These are phyloP conservation scores for Stephania yunnanensis DNA, from an alignment of 164 flowering plant species.

Conservation along the genomic window DNA sequence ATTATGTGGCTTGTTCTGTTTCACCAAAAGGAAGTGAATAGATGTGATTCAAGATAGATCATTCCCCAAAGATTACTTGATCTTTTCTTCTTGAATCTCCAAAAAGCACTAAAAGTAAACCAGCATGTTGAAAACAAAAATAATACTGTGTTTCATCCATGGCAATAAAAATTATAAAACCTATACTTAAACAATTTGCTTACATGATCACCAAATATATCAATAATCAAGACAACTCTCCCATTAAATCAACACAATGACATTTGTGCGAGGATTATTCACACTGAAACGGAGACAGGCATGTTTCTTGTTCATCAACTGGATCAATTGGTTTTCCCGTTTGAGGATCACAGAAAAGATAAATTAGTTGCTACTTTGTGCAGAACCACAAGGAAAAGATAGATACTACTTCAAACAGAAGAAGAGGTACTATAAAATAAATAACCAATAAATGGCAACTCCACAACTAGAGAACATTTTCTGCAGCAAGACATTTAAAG, in stretches of 20 bases:
- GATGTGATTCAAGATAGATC: not conserved
- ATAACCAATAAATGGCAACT: too few relatives aligned
- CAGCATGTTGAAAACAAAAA: too few relatives aligned
- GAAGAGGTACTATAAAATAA: too few relatives aligned
- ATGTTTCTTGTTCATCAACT: not conserved
- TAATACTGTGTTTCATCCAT: too few relatives aligned
- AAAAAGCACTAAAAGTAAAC: not conserved
- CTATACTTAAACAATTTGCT: not conserved
- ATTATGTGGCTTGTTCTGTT: not conserved
- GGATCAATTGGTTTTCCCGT: not conserved
- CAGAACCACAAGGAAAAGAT: too few relatives aligned
- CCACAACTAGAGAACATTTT: too few relatives aligned
- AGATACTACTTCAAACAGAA: too few relatives aligned
- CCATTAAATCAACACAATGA: not conserved
- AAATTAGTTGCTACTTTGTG: too few relatives aligned
- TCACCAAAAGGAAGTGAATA: not conserved
- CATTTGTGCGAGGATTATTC: not conserved
- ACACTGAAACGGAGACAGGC: not conserved
- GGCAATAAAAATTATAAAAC: not conserved
- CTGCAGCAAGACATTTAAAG: too few relatives aligned
- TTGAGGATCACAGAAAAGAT: not conserved
- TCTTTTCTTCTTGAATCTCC: not conserved
- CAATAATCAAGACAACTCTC: not conserved
- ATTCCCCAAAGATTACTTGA: conserved; percentile 3
- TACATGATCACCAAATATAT: not conserved